phyloP scores from a whole-genome alignment of 495 filamentous ascomycete species.

The Stereocaulon alpinum region DNA sequence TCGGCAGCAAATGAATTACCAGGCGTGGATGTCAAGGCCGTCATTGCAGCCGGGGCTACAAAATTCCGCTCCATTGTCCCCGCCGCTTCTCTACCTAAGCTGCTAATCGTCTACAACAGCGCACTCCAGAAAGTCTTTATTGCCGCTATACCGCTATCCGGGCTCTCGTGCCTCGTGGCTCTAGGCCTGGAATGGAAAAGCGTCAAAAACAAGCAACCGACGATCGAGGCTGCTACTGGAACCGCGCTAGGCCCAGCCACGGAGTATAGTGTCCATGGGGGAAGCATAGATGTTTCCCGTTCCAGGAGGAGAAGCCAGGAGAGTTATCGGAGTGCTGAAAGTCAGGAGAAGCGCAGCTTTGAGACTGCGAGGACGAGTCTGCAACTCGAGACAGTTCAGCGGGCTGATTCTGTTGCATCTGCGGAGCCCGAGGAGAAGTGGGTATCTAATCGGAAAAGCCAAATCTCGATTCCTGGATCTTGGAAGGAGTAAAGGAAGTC shows the following conservation, averaged over 20 bases:
- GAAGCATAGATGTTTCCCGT: background rate
- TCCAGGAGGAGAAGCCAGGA: constrained; percentile 13
- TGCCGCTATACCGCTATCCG: constrained; percentile 45
- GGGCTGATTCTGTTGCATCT: background rate
- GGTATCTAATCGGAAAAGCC: constrained; percentile 1
- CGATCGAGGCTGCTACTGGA: constrained; percentile 12
- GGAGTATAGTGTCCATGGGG: constrained; percentile 6
- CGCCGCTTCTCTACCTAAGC: constrained; percentile 32
- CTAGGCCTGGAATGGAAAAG: constrained; percentile 53
- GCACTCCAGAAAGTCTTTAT: constrained; percentile 49
- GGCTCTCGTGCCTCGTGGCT: constrained; percentile 43
- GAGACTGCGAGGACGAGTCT: constrained; percentile 16
- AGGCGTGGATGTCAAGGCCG: constrained; percentile 31
- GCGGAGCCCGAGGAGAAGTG: background rate
- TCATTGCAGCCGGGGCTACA: constrained; percentile 50
- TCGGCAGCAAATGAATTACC: constrained; percentile 35
- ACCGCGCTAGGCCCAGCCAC: constrained; percentile 13
- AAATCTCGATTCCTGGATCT: constrained; percentile 12
- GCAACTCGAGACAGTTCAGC: background rate
- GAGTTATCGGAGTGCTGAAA: background rate
- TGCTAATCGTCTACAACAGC: constrained; percentile 50
- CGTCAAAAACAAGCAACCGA: constrained; percentile 38
- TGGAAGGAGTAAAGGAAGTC: background rate
- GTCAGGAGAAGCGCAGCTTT: constrained; percentile 11
- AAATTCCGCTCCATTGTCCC: constrained; percentile 37